A percentile compares a stretch with the other conserved stretches of the same genome.
phyloP scores from a whole-genome alignment of 2,329 filamentous ascomycete genomes.

The Cladosporium sp. region DNA sequence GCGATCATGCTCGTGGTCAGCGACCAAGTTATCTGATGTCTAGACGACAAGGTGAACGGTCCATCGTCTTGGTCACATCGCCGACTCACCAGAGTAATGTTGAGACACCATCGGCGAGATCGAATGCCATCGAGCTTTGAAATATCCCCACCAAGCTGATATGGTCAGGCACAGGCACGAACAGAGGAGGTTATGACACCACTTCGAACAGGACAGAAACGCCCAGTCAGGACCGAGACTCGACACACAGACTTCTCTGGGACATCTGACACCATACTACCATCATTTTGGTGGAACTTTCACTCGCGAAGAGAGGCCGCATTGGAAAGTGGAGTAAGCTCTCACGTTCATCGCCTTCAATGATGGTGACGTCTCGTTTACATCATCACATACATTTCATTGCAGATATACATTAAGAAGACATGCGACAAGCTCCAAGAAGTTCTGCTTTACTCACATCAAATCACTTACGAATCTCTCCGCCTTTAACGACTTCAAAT shows the following conservation, averaged over 20 bases:
- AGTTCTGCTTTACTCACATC: background rate
- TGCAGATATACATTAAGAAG: slow-evolving; percentile 6
- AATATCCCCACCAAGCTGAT: slow-evolving; percentile 1
- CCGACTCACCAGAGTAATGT: background rate
- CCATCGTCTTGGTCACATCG: background rate
- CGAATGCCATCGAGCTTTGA: background rate
- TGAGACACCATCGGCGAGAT: slow-evolving; percentile 4
- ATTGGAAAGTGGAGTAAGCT: slow-evolving; percentile 1
- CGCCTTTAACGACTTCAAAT: background rate
- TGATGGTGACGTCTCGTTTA: slow-evolving; percentile 3
- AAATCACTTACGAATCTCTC: background rate
- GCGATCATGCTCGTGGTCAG: too few species aligned
- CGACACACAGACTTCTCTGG: background rate
- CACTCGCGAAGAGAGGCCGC: slow-evolving; percentile 7
- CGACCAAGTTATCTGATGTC: too few species aligned
- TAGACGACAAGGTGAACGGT: background rate
- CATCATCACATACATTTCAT: slow-evolving; percentile 6
- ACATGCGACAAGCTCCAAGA: background rate
- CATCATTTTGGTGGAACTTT: background rate
- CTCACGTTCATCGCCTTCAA: background rate
- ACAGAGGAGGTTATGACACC: slow-evolving; percentile 8
- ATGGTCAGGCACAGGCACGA: background rate
- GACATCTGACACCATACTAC: background rate
- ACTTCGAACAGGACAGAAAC: background rate
- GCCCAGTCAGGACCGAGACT: background rate